These are phyloP conservation scores for Sungouiozyma intestinalis DNA, from an alignment of 805 yeast genomes.

Conservation along the genomic window DNA sequence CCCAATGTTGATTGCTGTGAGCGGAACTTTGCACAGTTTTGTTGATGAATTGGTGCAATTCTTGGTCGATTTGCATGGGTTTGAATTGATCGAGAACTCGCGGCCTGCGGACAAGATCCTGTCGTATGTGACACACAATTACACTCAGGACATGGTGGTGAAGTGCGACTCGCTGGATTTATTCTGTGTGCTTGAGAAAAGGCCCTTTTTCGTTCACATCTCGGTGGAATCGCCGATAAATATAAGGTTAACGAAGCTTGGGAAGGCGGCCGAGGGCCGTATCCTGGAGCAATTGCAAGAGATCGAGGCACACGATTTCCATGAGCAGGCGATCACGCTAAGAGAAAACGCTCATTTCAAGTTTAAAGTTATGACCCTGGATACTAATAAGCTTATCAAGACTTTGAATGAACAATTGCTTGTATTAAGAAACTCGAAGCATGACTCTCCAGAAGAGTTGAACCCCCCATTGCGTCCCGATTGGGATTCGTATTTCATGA, in stretches of 20 bases:
- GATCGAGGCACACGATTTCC: conserved; percentile 12
- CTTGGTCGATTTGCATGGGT: conserved; percentile 7
- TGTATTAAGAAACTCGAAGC: conserved; percentile 9
- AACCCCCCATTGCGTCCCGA: conserved; percentile 50
- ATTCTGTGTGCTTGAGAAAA: conserved; percentile 40
- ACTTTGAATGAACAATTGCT: conserved; percentile 9
- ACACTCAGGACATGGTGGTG: conserved; percentile 55
- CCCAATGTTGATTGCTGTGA: conserved; percentile 24
- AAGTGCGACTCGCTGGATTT: conserved; percentile 34
- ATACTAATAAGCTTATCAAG: conserved; percentile 5
- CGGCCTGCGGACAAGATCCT: conserved; percentile 34
- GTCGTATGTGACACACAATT: conserved; percentile 52
- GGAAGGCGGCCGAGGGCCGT: conserved; percentile 11
- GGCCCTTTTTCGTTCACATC: conserved; percentile 80
- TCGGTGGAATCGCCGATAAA: conserved; percentile 63
- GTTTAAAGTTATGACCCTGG: conserved; percentile 9
- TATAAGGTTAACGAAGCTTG: conserved; percentile 30
- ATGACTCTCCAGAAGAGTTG: conserved; percentile 7
- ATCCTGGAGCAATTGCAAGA: neutral
- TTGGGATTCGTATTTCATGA: conserved; percentile 97
- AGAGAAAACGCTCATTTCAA: conserved; percentile 19
- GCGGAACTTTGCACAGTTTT: conserved; percentile 22
- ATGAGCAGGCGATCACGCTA: conserved; percentile 19
- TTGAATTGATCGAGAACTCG: conserved; percentile 11
- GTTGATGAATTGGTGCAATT: conserved; percentile 13